Evolutionary conservation across 2,329 filamentous ascomycete species (phyloP), one percentile per base, ranked within the genome.

Genomic region (Diplodia scrobiculata): DNA sequence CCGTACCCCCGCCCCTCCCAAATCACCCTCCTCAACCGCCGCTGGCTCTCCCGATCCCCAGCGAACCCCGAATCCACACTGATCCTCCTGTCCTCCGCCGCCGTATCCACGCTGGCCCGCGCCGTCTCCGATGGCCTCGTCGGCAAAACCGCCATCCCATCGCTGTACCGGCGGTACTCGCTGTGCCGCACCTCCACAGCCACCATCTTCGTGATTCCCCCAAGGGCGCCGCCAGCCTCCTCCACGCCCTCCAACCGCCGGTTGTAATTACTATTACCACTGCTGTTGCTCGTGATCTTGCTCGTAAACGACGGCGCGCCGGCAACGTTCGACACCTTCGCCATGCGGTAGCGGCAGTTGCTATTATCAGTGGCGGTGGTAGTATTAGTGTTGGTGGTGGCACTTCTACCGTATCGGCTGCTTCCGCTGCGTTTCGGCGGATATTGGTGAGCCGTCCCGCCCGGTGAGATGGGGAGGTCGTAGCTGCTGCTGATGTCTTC

Each of bases 131-230:
- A 25, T 13, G 10, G 13, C 54, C 21, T 25, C 21, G 14, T n/a
- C 17, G 52, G 17, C 25, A 36, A 1, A 0, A 45, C 41, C 2
- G 41, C 17, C 3, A 45, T 45, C 41, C 9, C 41, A 10, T 45
- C 41, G 6, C 38, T 6, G 4, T 3, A 2, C 13, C 13, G 34
- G 2, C 13, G 5, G 14, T 5, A 11, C 41, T 45, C 55, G 36
- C 21, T 60, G 25, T 41, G 29, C 25, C 17, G 14, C 25, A 60
- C 38, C 14, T 48, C 38, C 25, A 60, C 32, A 17, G 38, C 55
- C 38, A 60, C 55, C 36, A 27, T 48, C 25, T 60, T 48, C 38
- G 38, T 60, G 25, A 60, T 60, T 9, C 53, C 27, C 19, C n/a
- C 47, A 50, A 9, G 34, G 6, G 5, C 41, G 14, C 21, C 3